Evolutionary conservation across 2,329 filamentous ascomycete genomes (phyloP), one percentile per base, ranked within the genome.

Genomic region (Metarhizium anisopliae): DNA sequence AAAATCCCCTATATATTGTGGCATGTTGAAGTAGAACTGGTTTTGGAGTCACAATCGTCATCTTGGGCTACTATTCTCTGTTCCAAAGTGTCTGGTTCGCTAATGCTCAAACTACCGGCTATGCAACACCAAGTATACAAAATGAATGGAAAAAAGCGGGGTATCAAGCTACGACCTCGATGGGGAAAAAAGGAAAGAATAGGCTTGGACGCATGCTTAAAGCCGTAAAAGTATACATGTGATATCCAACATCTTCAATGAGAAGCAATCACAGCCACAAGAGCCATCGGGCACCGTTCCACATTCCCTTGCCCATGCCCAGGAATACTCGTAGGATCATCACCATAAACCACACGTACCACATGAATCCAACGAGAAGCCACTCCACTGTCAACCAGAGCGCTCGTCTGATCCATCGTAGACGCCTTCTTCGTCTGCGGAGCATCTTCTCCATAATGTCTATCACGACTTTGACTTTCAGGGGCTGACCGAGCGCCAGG

Each of bases 291-390:
- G 88, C 76, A 10, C 81, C 78, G 11, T 76, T 72, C 52, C 83
- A 74, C 0, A 82, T 65, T 2, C 84, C 84, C 50, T 80, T 80
- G 49, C 86, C 79, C 1, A 87, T 62, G 11, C 85, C 84, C 58
- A 84, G 74, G 40, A 88, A 72, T 14, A 89, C 70, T 58, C 89
- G 82, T 53, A 87, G 76, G 29, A 93, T 76, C 68, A 91, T 88
- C 29, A 96, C 92, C 38, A 95, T 76, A 57, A 95, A 83, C 91
- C 93, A 97, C 16, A 95, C 85, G 71, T 87, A 90, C 91, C 94
- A 96, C 85, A 97, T 90, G 62, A 95, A 82, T 4, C 88, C 89
- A 43, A 97, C 84, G 18, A 97, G 79, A 52, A 84, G 74, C 90
- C 91, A 96, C 75, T 97, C 93, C 16, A 96, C 82, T 20, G 86